A percentile compares a stretch with the other conserved stretches of the same genome.
Conservation (phyloP, 139 green algal species). For the Nannochloris sp. region DNA sequence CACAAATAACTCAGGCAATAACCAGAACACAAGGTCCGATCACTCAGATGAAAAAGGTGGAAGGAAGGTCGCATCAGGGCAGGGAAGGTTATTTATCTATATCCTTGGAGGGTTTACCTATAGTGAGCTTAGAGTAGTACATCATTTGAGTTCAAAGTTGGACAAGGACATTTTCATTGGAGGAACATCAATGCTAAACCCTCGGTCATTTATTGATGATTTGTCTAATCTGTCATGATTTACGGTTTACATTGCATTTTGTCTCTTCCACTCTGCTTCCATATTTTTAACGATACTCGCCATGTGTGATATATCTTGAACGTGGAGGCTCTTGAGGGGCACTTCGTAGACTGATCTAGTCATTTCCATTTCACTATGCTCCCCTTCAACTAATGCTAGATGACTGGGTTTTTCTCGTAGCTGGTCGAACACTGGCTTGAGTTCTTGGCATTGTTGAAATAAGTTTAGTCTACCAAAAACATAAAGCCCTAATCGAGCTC, state of each 20-base stretch:
- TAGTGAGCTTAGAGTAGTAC: constrained; percentile 73
- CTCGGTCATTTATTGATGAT: constrained; percentile 50
- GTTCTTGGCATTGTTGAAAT: constrained; percentile 90
- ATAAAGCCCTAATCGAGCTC: constrained; percentile 90
- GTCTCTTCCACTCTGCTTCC: constrained; percentile 29
- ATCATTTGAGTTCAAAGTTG: constrained; percentile 51
- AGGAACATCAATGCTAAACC: constrained; percentile 61
- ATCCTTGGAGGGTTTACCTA: constrained; percentile 75
- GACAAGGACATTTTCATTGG: constrained; percentile 73
- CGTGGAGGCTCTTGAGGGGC: constrained; percentile 20
- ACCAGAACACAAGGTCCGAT: neutral
- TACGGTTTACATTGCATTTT: neutral
- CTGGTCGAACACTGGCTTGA: constrained; percentile 74
- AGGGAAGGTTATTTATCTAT: constrained; percentile 70
- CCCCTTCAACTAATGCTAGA: constrained; percentile 55
- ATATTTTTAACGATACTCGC: constrained; percentile 42
- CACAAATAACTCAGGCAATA: neutral
- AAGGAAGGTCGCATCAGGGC: neutral
- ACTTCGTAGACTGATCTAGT: constrained; percentile 10
- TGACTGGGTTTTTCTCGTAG: constrained; percentile 67
- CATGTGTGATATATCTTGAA: constrained; percentile 43
- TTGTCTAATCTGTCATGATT: constrained; percentile 31
- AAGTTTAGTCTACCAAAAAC: constrained; percentile 77
- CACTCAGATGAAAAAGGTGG: neutral
- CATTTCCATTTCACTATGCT: constrained; percentile 14